Conservation (phyloP, 768 basidiomycete species). For the Tephrocybe sp. region DNA sequence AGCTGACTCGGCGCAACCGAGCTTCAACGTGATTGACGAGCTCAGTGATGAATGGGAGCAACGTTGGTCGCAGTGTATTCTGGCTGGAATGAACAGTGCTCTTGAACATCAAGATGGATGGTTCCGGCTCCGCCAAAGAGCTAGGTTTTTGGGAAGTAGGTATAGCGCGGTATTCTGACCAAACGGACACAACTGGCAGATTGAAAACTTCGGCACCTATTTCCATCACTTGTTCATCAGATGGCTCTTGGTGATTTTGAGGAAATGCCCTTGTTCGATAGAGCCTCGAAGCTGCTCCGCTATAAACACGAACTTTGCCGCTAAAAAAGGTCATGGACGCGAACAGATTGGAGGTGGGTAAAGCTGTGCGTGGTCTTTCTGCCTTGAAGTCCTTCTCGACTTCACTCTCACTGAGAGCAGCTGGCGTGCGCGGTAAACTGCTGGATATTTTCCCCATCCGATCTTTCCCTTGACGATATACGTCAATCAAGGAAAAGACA, state of each 20-base stretch:
- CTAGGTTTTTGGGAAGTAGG: slow-evolving; percentile 40
- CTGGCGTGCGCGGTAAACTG: slow-evolving; percentile 47
- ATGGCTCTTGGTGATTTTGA: slow-evolving; percentile 36
- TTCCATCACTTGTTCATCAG: slow-evolving; percentile 55
- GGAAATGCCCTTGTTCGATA: slow-evolving; percentile 40
- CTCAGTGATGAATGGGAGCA: slow-evolving; percentile 85
- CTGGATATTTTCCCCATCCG: slow-evolving; percentile 67
- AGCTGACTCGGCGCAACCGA: slow-evolving; percentile 60
- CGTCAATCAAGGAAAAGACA: slow-evolving; percentile 80
- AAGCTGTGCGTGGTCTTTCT: slow-evolving; percentile 33
- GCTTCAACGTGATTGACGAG: slow-evolving; percentile 68
- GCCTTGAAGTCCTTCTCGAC: slow-evolving; percentile 14
- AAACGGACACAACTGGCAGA: slow-evolving; percentile 77
- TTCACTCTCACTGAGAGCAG: slow-evolving; percentile 10
- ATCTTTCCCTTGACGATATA: slow-evolving; percentile 81
- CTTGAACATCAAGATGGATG: slow-evolving; percentile 77
- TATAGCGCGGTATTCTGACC: slow-evolving; percentile 77
- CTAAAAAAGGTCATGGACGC: slow-evolving; percentile 77
- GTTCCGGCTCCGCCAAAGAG: slow-evolving; percentile 35
- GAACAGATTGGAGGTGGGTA: slow-evolving; percentile 61
- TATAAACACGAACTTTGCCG: slow-evolving; percentile 79
- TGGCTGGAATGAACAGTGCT: slow-evolving; percentile 87
- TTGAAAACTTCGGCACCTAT: slow-evolving; percentile 64
- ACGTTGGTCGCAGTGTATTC: slow-evolving; percentile 78
- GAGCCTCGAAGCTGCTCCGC: slow-evolving; percentile 38